Percentiles rank a stretch among this genome's conserved stretches.
These are phyloP conservation scores for Aquilaria agallochum DNA, from an alignment of 441 rosid genomes.

Conservation along the genomic window DNA sequence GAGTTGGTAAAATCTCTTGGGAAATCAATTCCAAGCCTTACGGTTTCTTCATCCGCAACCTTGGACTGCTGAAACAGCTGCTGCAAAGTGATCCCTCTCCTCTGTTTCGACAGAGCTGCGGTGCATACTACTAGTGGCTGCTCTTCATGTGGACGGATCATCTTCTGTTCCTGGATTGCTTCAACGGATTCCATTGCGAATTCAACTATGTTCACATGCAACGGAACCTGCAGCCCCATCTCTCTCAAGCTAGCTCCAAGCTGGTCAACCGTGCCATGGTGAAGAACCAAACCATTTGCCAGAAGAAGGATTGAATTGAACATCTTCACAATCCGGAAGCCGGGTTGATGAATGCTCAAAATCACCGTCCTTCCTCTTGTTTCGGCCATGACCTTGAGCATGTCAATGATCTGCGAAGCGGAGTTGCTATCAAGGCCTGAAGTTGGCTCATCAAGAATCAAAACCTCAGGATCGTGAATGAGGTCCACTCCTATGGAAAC, in stretches of 20 bases:
- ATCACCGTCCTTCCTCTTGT: constrained; percentile 69
- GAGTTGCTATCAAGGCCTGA: constrained; percentile 91
- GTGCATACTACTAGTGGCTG: constrained; percentile 23
- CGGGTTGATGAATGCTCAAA: constrained; percentile 87
- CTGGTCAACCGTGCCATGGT: constrained; percentile 76
- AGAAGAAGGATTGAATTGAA: constrained; percentile 72
- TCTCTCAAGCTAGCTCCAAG: constrained; percentile 40
- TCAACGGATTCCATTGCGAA: constrained; percentile 83
- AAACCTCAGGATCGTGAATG: constrained; percentile 79
- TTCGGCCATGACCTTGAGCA: constrained; percentile 93
- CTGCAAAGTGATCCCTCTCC: constrained; percentile 53
- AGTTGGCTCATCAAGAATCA: constrained; percentile 96
- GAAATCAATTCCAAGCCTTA: constrained; percentile 30
- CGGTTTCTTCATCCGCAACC: constrained; percentile 52
- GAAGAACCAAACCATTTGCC: constrained; percentile 73
- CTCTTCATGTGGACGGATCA: constrained; percentile 15
- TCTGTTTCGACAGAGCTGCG: constrained; percentile 22
- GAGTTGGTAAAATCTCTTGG: constrained; percentile 59
- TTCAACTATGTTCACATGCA: constrained; percentile 68
- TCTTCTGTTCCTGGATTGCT: constrained; percentile 34
- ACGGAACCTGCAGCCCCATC: constrained; percentile 60
- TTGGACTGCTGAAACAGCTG: constrained; percentile 85
- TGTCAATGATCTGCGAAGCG: constrained; percentile 71
- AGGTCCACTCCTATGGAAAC: constrained; percentile 93
- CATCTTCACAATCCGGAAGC: constrained; percentile 80